Evolutionary conservation across 108 stramenopile genomes (phyloP).

Genomic region (Cyclotella sp.): DNA sequence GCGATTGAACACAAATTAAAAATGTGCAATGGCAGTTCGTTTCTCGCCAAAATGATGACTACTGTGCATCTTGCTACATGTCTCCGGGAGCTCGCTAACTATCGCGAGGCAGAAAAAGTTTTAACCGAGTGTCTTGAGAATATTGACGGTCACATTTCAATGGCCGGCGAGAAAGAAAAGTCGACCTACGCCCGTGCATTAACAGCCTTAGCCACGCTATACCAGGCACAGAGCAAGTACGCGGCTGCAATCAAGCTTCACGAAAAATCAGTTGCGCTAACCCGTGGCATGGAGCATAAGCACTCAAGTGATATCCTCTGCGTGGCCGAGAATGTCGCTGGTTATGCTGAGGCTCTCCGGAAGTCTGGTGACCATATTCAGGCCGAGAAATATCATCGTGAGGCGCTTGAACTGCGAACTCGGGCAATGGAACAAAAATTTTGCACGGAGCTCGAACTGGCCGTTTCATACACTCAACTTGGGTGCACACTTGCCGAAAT

Average conservation of each 20-base stretch:
- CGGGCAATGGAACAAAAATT: constrained; percentile 47
- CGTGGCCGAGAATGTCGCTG: constrained; percentile 52
- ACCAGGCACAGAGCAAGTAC: constrained; percentile 53
- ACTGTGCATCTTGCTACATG: constrained; percentile 53
- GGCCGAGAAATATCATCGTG: constrained; percentile 50
- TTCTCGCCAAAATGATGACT: constrained; percentile 31
- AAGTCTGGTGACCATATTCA: constrained; percentile 53
- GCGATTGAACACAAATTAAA: no score
- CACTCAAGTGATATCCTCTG: constrained; percentile 40
- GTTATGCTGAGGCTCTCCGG: constrained; percentile 53
- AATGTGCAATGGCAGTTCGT: no score
- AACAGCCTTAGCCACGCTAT: constrained; percentile 47
- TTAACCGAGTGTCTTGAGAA: constrained; percentile 41
- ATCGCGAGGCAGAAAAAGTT: constrained; percentile 53
- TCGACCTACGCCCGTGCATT: constrained; percentile 45
- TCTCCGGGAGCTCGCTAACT: constrained; percentile 52
- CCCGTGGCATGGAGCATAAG: constrained; percentile 51
- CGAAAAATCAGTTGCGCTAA: constrained; percentile 51
- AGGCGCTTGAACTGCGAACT: constrained; percentile 48
- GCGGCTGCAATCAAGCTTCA: constrained; percentile 44
- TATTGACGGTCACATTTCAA: constrained; percentile 28
- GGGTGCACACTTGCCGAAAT: constrained; percentile 56
- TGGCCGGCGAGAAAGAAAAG: constrained; percentile 29
- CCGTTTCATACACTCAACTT: constrained; percentile 57
- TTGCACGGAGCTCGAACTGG: constrained; percentile 56